Base-by-base conservation (phyloP, 164 flowering plant species). In the Chimonanthus praecox region DNA sequence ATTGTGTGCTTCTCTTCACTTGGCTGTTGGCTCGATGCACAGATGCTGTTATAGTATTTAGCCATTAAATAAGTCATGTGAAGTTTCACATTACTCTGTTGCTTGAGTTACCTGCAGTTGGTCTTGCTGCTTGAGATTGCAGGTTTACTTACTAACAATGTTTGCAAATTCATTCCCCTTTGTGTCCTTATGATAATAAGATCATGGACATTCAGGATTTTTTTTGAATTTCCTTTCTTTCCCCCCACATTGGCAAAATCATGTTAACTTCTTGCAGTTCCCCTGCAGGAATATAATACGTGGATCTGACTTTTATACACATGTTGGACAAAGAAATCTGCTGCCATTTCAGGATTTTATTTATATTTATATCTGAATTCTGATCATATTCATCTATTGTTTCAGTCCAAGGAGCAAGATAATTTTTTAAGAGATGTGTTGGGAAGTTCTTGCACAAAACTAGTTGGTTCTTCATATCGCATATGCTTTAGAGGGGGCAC, bases 231-330 rank as follows among this genome's bases (percentile, higher is more conserved):
- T 44, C 47, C 9, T 48, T 70, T 13, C 43, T 16, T 33, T 33
- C 50, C 15, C 51, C 70, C 9, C 47, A 65, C 33, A 58, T 73
- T 72, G 77, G 78, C 74, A 13, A 50, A 65, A 67, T 77, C 71
- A 72, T 75, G 49, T 84, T 88, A 78, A 84, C 88, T 75, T 81
- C 47, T 67, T 86, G 78, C 78, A 86, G 89, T 84, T 88, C 75
- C 33, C 78, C 83, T 87, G 88, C 89, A 85, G 87, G 89, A 72
- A 69, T 78, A 60, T 79, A 49, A 73, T 78, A 48, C 80, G 76
- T 74, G 87, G 86, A 74, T 81, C 78, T 75, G 75, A 80, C 74
- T 73, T 69, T 77, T 83, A 69, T 76, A 75, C 80, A 72, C 76
- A 61, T 84, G 74, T 74, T 70, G 78, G 78, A 79, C 80, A 81